Evolutionary conservation across 176 grass and related monocot genomes (phyloP).

Genomic region (Carex scoparia): DNA sequence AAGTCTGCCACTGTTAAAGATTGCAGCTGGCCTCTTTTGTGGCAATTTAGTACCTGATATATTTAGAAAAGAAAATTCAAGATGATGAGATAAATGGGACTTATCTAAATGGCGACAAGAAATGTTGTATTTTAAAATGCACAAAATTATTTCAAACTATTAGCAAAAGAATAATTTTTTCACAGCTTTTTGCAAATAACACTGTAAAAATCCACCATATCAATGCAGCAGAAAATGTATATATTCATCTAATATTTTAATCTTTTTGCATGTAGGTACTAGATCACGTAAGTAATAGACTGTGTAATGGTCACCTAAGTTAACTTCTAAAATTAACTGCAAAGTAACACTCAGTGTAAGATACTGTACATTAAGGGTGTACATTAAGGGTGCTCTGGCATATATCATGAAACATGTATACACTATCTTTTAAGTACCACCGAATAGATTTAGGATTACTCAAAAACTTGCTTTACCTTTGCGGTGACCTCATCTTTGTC

Average conservation of each 20-base stretch:
- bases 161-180: background rate
- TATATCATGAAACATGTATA: background rate
- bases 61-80: background rate
- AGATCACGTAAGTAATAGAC: background rate
- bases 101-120: background rate
- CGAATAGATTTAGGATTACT: background rate
- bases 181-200: too few relatives aligned
- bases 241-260: too few relatives aligned
- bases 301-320: background rate
- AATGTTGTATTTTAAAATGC: background rate
- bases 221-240: too few relatives aligned
- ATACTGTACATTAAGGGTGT: background rate
- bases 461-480: constrained; percentile 15
- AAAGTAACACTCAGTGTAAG: background rate
- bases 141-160: background rate
- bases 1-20: constrained; percentile 60
- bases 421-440: background rate
- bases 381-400: background rate
- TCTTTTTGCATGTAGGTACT: background rate
- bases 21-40: constrained; percentile 51
- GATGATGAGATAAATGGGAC: background rate
- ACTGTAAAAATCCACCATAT: too few relatives aligned
- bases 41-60: constrained; percentile 54
- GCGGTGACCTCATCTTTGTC: constrained; percentile 32
- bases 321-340: background rate